These are phyloP conservation scores for Malassezia japonica DNA, from an alignment of 1,284 basidiomycete genomes.

Conservation along the genomic window DNA sequence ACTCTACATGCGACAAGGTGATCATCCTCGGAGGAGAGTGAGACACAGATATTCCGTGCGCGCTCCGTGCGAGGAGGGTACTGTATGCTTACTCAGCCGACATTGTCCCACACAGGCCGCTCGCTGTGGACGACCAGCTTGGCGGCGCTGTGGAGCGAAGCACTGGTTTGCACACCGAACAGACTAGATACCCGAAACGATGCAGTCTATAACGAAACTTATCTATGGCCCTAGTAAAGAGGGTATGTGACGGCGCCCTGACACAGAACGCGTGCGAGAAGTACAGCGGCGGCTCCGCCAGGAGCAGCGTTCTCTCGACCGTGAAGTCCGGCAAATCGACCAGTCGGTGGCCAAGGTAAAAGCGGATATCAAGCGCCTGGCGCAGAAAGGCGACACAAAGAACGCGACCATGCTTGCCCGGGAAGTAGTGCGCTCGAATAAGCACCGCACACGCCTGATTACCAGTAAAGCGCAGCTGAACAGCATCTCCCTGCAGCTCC, in stretches of 20 bases:
- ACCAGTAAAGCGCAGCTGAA: slow-evolving; percentile 86
- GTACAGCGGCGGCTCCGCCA: slow-evolving; percentile 39
- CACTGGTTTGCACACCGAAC: no score
- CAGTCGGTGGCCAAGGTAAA: slow-evolving; percentile 70
- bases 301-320: slow-evolving; percentile 36
- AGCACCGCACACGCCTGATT: slow-evolving; percentile 83
- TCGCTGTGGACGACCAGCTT: no score
- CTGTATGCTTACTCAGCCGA: no score
- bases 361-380: slow-evolving; percentile 75
- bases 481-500: slow-evolving; percentile 79
- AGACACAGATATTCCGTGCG: no score
- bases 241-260: slow-evolving; percentile 52
- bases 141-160: no score
- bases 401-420: slow-evolving; percentile 80
- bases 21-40: no score
- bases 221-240: slow-evolving; percentile 89
- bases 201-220: slow-evolving; percentile 81
- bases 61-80: no score
- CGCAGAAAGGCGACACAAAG: slow-evolving; percentile 81
- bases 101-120: no score
- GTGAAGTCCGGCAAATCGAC: slow-evolving; percentile 60
- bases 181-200: no score
- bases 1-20: no score
- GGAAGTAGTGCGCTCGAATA: slow-evolving; percentile 88
- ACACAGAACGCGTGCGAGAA: slow-evolving; percentile 29